Conservation (phyloP, 1,139 yeast species). For the Nakaseomyces kungkrabaensis region DNA sequence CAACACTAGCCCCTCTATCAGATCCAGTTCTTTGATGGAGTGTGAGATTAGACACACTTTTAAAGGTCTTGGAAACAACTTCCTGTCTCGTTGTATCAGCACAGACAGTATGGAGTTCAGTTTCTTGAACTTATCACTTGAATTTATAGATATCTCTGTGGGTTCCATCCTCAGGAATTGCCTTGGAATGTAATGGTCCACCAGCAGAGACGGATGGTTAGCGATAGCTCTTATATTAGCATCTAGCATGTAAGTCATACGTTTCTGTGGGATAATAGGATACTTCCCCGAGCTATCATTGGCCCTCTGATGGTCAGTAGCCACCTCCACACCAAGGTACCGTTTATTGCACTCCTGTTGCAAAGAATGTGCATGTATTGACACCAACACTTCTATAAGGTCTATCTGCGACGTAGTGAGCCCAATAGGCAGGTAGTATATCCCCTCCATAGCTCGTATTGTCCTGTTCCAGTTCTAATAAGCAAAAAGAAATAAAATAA, state of each 20-base stretch:
- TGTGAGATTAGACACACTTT: conserved; percentile 47
- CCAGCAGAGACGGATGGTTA: conserved; percentile 59
- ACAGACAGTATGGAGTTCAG: conserved; percentile 43
- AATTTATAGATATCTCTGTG: conserved; percentile 41
- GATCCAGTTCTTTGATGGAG: conserved; percentile 56
- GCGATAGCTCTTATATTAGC: conserved; percentile 42
- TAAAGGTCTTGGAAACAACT: conserved; percentile 11
- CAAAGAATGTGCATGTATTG: conserved; percentile 42
- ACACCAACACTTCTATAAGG: conserved; percentile 42
- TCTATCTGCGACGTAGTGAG: conserved; percentile 49
- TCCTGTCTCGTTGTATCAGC: conserved; percentile 14
- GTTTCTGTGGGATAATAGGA: conserved; percentile 23
- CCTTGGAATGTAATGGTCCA: conserved; percentile 67
- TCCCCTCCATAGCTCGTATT: conserved; percentile 10
- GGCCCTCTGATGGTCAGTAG: neutral
- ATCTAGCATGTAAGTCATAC: conserved; percentile 36
- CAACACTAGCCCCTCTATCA: conserved; percentile 55
- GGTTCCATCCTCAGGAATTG: conserved; percentile 56
- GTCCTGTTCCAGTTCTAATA: neutral
- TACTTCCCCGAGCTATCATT: conserved; percentile 3
- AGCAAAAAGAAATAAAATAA: too few species aligned
- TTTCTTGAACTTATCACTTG: conserved; percentile 51
- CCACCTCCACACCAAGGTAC: conserved; percentile 9
- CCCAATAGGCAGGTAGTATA: conserved; percentile 46
- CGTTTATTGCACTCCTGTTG: conserved; percentile 6